phyloP scores from a whole-genome alignment of 148 eudicot genomes.

The Camellia japonica region DNA sequence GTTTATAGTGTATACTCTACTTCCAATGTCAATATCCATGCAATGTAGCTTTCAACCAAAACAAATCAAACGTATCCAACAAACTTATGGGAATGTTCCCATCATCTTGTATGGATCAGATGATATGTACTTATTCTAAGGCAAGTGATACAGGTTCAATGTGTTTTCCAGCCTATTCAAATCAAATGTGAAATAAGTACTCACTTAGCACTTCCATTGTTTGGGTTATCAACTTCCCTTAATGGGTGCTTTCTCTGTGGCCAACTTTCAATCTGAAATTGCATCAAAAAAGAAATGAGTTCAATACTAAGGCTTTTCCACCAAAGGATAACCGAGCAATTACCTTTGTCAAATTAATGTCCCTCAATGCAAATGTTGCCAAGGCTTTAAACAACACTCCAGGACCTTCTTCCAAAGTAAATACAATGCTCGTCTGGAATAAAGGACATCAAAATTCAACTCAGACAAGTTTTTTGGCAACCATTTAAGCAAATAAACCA shows the following conservation, averaged over 20 bases:
- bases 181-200: conserved; percentile 10
- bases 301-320: background rate
- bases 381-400: conserved; percentile 53
- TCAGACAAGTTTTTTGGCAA: background rate
- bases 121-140: background rate
- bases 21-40: background rate
- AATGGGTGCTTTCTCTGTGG: conserved; percentile 42
- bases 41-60: background rate
- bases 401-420: conserved; percentile 53
- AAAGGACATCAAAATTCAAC: background rate
- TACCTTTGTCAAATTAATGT: conserved; percentile 49
- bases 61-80: no score
- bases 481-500: background rate
- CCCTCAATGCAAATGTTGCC: conserved; percentile 49
- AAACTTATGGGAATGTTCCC: background rate
- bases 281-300: background rate
- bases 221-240: conserved; percentile 26
- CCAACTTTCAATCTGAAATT: conserved; percentile 47
- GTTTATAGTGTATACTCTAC: background rate
- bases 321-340: background rate
- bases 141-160: background rate
- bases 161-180: background rate
- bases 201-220: conserved; percentile 27
- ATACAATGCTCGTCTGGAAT: conserved; percentile 49
- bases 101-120: background rate